Base-by-base conservation (phyloP, 345 rosid genomes). In the Orychophragmus violaceus region DNA sequence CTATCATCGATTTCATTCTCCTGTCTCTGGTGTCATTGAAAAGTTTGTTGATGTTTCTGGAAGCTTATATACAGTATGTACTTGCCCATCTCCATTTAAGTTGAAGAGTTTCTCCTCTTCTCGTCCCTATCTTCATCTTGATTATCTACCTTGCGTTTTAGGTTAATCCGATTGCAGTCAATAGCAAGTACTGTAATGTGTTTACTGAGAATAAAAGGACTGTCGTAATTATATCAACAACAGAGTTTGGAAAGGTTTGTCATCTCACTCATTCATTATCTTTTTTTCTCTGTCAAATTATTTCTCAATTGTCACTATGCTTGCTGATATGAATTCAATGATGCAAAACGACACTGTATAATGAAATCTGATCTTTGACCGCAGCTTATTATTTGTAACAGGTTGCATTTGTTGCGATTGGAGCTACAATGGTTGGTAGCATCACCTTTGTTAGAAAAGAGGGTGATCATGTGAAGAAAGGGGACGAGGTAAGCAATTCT, bases 351-450 rank as follows among this genome's bases (percentile, higher is more conserved):
- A 23, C 12, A 5, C 36, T 65, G 61, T 41, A 72, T 21, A 66
- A 41, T 59, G 41, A 52, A 59, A 42, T 59, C 24, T 27, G 41
- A 35, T 35, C 36, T 21, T 49, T 65, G 28, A 57, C 23, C n/a
- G 19, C 36, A 21, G 37, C 45, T 21, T 44, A 19, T 30, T 36
- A 9, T 53, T 12, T 74, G 59, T 61, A 46, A 68, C 53, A 74
- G 78, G 78, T 74, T 1, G 78, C 78, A 61, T 68, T 74, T 79
- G 78, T 90, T 69, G 98, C 98, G 10, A 90, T 93, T 51, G 96
- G 98, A 50, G 98, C 98, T 53, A 88, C 98, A 16, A 88, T 93
- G 98, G 98, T 93, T 59, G 98, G 98, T 58, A 86, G 97, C 78
- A 88, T 90, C 45, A 79, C 87, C 63, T 90, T 93, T 57, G 36